Base-by-base conservation (phyloP, 176 grass and related monocot species). In the Cymbopogon citratus region DNA sequence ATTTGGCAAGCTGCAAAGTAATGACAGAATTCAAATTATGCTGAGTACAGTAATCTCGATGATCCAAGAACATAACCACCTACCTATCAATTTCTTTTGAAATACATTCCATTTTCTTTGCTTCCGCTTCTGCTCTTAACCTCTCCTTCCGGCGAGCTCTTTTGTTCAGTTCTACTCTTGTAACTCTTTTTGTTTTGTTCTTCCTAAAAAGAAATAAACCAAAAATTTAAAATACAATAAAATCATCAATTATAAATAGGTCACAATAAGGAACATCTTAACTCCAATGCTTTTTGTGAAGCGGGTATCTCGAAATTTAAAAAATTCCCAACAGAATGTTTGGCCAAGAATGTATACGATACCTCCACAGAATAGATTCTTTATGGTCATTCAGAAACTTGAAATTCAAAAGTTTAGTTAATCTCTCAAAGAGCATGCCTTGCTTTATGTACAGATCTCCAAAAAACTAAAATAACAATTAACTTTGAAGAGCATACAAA, bases 31-130 rank as follows among this genome's bases (percentile, higher is more conserved):
- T 75, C 28, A 23, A 19, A 4, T 63, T 75, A 40, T 11, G 7
- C 45, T 7, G 3, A 34, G 1, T 80, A 31, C 38, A 56, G 10
- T 4, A 66, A 73, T 7, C 33, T 67, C 24, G 27, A 51, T 56
- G 18, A 77, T 33, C 62, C 9, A 12, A 88, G 19, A 85, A 65
- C 27, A 84, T 18, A 75, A 43, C 9, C 36, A 75, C 19, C 10
- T 87, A 91, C 96, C 89, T 93, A 21, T 98, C 96, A 80, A 98
- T 95, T 95, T 98, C 85, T 69, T 95, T 91, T 3, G 89, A 93
- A 87, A 98, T 57, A 29, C 31, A 77, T 54, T 88, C 68, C 13
- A 82, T 62, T 79, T 93, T 95, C 83, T 91, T 93, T 54, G 87
- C 84, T 79, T 90, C 69, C 24, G 59, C 75, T 81, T 95, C 90